Conservation (phyloP, 192 early-diverging fungal species). For the Backusella liffmaniae region DNA sequence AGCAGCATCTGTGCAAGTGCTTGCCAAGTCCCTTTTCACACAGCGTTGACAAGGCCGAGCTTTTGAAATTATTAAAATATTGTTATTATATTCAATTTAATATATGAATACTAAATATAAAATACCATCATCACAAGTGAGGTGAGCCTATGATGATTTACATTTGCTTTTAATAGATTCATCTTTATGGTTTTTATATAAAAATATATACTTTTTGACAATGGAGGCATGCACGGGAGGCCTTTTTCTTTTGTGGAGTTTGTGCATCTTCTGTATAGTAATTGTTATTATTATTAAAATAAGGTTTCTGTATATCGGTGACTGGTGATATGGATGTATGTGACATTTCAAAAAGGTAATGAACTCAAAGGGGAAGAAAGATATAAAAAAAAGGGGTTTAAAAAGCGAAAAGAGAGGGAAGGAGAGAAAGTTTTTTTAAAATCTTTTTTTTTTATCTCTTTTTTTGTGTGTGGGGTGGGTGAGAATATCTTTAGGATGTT, state of each 20-base stretch:
- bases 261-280: not conserved
- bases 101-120: not conserved
- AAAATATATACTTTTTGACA: conserved; percentile 16
- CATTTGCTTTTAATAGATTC: not conserved
- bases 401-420: not conserved
- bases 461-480: not conserved
- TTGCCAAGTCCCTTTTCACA: conserved; percentile 73
- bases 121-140: conserved; percentile 15
- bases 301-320: not conserved
- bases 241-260: not conserved
- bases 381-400: not conserved
- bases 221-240: not conserved
- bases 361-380: not conserved
- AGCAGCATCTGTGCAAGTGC: conserved; percentile 76
- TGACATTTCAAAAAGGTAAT: not conserved
- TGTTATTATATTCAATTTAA: not conserved
- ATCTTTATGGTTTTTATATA: not conserved
- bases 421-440: not conserved
- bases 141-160: not conserved
- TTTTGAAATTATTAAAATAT: conserved; percentile 20
- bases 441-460: not conserved
- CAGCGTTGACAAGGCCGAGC: conserved; percentile 88
- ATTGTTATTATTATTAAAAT: not conserved
- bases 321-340: conserved; percentile 5
- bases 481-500: not conserved